Base-by-base conservation (phyloP, 2,329 filamentous ascomycete species). In the Elsinoe perseae region DNA sequence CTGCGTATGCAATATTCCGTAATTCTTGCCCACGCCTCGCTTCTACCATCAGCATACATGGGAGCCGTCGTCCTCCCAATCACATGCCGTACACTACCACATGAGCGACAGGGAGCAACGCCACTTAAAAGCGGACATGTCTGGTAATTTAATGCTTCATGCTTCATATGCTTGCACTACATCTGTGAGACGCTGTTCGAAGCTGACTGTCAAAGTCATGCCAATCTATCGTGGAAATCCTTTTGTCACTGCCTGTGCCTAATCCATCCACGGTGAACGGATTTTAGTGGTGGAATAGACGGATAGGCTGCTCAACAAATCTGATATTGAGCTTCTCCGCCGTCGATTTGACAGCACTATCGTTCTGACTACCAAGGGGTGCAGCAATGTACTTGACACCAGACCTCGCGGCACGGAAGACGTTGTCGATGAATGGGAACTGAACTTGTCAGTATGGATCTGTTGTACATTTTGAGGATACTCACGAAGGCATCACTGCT, bases 351-450 rank as follows among this genome's bases (percentile, higher is more conserved):
- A 93, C 89, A 50, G 84, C 80, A 57, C 78, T 73, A 70, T 93
- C 89, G 69, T 93, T 93, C 73, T 93, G 88, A 72, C 86, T 95
- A 57, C 93, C 93, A 52, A 83, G 87, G 8, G 93, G 93, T 36
- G 92, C 92, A 56, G 93, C 92, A 66, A 97, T 89, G 77, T 95
- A 98, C 78, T 95, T 97, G 68, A 83, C 90, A 50, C 93, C 93
- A 20, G 89, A 95, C 66, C 89, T 82, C 60, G 83, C 84, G 53
- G 90, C 88, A 63, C 93, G 84, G 82, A 95, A 96, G 62, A 98
- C 87, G 67, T 98, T 98, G 78, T 98, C 93, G 67, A 89, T 89
- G 75, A 98, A 98, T 63, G 93, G 93, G 83, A 98, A 98, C 87
- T 89, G 58, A 6, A 32, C 7, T 42, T 21, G 34, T 54, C 28